Evolutionary conservation across 2,329 filamentous ascomycete genomes (phyloP).

Genomic region (Hypoxylon sp.): DNA sequence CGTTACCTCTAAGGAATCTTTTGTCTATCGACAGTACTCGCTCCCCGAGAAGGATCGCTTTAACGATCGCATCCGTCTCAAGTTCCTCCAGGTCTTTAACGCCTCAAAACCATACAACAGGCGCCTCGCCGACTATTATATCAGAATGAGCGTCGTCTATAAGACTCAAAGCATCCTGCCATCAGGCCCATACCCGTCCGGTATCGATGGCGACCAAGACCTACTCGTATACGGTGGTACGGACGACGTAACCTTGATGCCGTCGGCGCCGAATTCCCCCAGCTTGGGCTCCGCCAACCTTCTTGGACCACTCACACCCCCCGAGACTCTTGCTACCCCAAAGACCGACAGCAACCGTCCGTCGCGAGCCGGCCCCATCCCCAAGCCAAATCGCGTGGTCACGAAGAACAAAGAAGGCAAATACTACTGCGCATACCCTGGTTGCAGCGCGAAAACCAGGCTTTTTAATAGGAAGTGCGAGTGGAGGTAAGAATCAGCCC

Average conservation of each 20-base stretch:
- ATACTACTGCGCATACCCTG: constrained; percentile 79
- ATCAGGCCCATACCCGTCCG: constrained; percentile 63
- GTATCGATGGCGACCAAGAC: constrained; percentile 54
- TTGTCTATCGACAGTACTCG: constrained; percentile 48
- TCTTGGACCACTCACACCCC: constrained; percentile 41
- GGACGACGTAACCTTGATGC: constrained; percentile 52
- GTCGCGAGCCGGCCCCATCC: constrained; percentile 67
- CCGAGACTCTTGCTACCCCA: constrained; percentile 14
- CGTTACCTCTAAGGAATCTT: constrained; percentile 12
- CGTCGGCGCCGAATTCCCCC: constrained; percentile 36
- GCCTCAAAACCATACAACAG: constrained; percentile 47
- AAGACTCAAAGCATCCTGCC: constrained; percentile 66
- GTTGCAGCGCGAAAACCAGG: constrained; percentile 75
- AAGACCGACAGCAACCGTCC: constrained; percentile 42
- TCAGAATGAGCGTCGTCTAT: constrained; percentile 67
- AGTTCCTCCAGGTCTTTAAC: constrained; percentile 59
- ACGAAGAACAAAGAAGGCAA: constrained; percentile 79
- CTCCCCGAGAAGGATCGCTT: constrained; percentile 44
- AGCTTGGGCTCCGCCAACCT: constrained; percentile 21
- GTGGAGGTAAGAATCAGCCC: constrained; percentile 81
- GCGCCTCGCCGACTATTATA: constrained; percentile 43
- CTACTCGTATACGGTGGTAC: constrained; percentile 62
- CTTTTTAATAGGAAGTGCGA: constrained; percentile 89
- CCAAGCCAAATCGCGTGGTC: constrained; percentile 71
- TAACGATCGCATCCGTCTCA: constrained; percentile 58